Base-by-base conservation (phyloP, 805 yeast species). In the Wickerhamiella shivajii region DNA sequence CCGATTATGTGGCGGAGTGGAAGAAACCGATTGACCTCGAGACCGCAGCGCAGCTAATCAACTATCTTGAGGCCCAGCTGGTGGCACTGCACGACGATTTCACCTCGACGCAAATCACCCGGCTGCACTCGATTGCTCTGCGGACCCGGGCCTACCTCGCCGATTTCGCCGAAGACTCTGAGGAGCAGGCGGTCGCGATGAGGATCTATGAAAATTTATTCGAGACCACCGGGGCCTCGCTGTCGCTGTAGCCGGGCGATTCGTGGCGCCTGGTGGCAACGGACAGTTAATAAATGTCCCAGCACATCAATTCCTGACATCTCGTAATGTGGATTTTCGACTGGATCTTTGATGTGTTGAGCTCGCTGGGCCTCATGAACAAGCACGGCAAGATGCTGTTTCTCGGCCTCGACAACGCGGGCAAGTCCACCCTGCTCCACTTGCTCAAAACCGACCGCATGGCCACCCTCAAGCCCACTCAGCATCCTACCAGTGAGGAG, bases 401-500 rank as follows among this genome's bases (percentile, higher is more conserved):
- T 69, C 69, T 90, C 48, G 98, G 98, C 40, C 74, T 90, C 42
- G 98, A 90, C 59, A 90, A 90, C 50, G 98, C 98, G 29, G 98
- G 98, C 55, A 90, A 90, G 61, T 87, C 98, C 36, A 81, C 93
- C 16, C 59, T 79, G 44, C 61, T 79, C 46, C 90, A 79, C 53
- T 79, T 79, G 81, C 62, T 79, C 48, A 79, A 70, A 64, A 90
- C 90, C 55, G 99, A 90, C 61, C 76, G 99, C 62, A 70, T 90
- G 62, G 98, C 99, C 39, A 84, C 96, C 30, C 69, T 90, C 50
- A 94, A 84, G 59, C 98, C 98, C 49, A 90, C 99, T 18, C 73
- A 85, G 60, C 99, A 90, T 59, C 99, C 99, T 13, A 61, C 99
- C 13, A 83, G 95, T 17, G 99, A 90, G 61, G 99, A 90, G 57